Conservation (phyloP, 2,329 filamentous ascomycete species). For the Pyricularia sp. region DNA sequence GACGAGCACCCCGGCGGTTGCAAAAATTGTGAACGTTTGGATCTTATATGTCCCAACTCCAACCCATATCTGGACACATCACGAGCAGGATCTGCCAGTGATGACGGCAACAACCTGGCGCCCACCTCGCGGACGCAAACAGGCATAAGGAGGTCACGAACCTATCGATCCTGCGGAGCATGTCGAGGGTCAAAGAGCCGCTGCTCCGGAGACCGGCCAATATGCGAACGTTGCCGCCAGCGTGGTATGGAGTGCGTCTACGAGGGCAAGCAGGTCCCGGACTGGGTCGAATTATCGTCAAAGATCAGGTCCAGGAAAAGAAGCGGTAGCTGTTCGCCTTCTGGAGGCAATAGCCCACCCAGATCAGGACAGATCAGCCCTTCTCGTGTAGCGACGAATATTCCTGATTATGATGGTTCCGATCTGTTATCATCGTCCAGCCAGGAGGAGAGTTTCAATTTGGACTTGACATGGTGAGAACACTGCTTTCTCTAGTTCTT, state of each 20-base stretch:
- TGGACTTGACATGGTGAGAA: conserved; percentile 1
- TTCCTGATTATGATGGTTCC: neutral
- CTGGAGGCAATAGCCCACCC: neutral
- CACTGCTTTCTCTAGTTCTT: neutral
- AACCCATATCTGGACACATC: neutral
- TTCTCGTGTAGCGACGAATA: neutral
- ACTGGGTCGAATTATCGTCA: conserved; percentile 7
- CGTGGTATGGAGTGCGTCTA: conserved; percentile 7
- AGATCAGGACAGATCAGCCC: neutral
- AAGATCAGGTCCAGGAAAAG: neutral
- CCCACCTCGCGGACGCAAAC: conserved; percentile 5
- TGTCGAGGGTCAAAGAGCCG: conserved; percentile 9
- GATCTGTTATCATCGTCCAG: neutral
- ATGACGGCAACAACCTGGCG: neutral
- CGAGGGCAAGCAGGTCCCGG: conserved; percentile 9
- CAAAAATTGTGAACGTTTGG: conserved; percentile 7
- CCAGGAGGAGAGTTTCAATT: neutral
- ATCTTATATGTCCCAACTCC: conserved; percentile 7
- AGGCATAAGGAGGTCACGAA: conserved; percentile 7
- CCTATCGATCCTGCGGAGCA: conserved; percentile 8
- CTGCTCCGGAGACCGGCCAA: conserved; percentile 8
- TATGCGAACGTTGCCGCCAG: conserved; percentile 8
- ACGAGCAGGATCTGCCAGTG: neutral
- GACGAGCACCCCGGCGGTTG: conserved; percentile 7
- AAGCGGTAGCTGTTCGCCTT: neutral